Percentiles rank a stretch among this genome's conserved stretches.
These are phyloP conservation scores for Capsicum pubescens DNA, from an alignment of 257 asterid genomes.

Conservation along the genomic window DNA sequence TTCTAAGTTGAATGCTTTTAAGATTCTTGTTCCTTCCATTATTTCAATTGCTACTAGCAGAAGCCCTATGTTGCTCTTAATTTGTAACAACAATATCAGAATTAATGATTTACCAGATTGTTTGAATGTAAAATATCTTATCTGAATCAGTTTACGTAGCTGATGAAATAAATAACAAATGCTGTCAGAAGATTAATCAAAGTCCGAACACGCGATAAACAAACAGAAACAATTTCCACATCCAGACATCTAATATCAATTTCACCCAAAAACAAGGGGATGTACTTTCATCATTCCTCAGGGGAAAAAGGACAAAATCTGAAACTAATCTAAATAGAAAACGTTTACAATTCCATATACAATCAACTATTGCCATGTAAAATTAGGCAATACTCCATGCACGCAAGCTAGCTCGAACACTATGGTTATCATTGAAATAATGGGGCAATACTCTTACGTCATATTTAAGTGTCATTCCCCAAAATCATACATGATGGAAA, in stretches of 20 bases:
- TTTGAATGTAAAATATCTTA: background rate
- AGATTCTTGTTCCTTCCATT: conserved; percentile 20
- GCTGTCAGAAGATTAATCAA: conserved; percentile 15
- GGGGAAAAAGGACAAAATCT: background rate
- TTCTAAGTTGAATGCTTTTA: conserved; percentile 3
- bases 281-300: conserved; percentile 8
- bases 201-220: background rate
- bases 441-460: background rate
- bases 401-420: background rate
- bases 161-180: background rate
- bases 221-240: background rate
- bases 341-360: background rate
- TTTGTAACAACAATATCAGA: background rate
- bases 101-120: background rate
- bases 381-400: background rate
- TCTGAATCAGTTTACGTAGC: background rate
- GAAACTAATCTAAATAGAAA: background rate
- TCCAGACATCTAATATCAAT: background rate
- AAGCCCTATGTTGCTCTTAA: conserved; percentile 5
- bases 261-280: conserved; percentile 7
- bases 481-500: background rate
- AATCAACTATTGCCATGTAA: conserved; percentile 15
- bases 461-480: background rate
- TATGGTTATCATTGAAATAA: background rate
- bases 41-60: background rate